Evolutionary conservation across 305 asterid species (phyloP), one percentile per base, ranked within the genome.

Genomic region (Fraxinus angustifolia): DNA sequence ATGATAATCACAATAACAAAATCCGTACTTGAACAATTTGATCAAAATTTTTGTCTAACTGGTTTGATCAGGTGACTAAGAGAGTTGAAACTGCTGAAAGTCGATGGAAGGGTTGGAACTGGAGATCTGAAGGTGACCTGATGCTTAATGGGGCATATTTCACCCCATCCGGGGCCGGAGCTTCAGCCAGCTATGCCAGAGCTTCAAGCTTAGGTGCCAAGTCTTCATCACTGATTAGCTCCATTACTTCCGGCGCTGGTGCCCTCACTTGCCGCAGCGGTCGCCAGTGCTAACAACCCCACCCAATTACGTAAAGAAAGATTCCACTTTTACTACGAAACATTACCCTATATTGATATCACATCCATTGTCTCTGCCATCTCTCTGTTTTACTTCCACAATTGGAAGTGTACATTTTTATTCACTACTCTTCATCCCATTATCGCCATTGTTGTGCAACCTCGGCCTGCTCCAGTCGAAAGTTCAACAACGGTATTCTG

Each of bases 111-210:
- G 84, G 90, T 11, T 95, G 99, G 99, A 92, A 95, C 84, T 95
- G 98, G 99, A 95, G 98, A 70, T 92, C 99, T 19, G 96, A 91
- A 45, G 98, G 98, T 31, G 98, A 95, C 83, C 86, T 95, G 73
- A 87, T 93, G 97, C 94, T 94, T 6, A 94, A 95, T 17, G 99
- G 99, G 19, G 99, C 99, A 23, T 95, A 91, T 83, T 95, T 95
- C 89, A 94, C 86, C 48, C 92, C 97, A 6, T 94, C 99, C 1
- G 99, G 98, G 23, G 98, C 96, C 16, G 96, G 96, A 74, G 97
- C 99, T 73, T 87, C 95, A 23, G 91, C 91, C 53, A 91, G 94
- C 92, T 95, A 95, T 36, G 97, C 97, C 7, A 88, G 95, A 84
- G 97, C 97, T 80, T 92, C 97, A 30, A 95, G 99, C 83, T 86